Conservation (phyloP, 2,329 filamentous ascomycete genomes). For the Neoascochyta sp. region DNA sequence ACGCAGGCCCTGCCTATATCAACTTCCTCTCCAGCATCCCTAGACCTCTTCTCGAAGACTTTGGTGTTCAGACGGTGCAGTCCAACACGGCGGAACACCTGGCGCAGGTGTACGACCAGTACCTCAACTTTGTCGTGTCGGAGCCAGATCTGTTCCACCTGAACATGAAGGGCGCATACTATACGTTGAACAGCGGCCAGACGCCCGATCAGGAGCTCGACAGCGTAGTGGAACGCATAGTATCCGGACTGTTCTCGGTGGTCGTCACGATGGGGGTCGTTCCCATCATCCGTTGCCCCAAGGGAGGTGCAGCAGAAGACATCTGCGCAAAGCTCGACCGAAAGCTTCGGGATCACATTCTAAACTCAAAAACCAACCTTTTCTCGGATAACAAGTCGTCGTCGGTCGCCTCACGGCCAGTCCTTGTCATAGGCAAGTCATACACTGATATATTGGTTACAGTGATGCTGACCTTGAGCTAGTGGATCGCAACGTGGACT, state of each 20-base stretch:
- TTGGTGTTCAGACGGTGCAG: slow-evolving; percentile 80
- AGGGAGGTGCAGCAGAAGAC: slow-evolving; percentile 87
- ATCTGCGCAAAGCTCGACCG: slow-evolving; percentile 91
- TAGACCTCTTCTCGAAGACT: slow-evolving; percentile 86
- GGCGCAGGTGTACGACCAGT: slow-evolving; percentile 91
- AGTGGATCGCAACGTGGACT: slow-evolving; percentile 89
- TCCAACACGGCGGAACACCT: slow-evolving; percentile 85
- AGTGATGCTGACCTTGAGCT: slow-evolving; percentile 46
- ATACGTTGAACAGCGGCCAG: slow-evolving; percentile 89
- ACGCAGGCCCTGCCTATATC: slow-evolving; percentile 72
- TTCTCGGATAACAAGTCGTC: slow-evolving; percentile 69
- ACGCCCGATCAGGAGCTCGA: slow-evolving; percentile 90
- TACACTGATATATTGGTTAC: too few species aligned
- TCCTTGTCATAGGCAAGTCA: slow-evolving; percentile 86
- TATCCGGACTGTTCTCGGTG: slow-evolving; percentile 95
- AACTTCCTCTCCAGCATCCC: slow-evolving; percentile 96
- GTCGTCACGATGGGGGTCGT: slow-evolving; percentile 99
- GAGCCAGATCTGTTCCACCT: slow-evolving; percentile 95
- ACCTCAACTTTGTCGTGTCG: slow-evolving; percentile 93
- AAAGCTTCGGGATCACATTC: slow-evolving; percentile 90
- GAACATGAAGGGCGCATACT: slow-evolving; percentile 91
- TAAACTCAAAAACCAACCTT: slow-evolving; percentile 96
- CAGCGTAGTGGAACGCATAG: slow-evolving; percentile 80
- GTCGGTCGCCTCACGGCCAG: slow-evolving; percentile 67
- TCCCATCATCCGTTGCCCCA: slow-evolving; percentile 91